Conservation (phyloP, 2,329 filamentous ascomycete genomes). For the Exophiala calicioides region DNA sequence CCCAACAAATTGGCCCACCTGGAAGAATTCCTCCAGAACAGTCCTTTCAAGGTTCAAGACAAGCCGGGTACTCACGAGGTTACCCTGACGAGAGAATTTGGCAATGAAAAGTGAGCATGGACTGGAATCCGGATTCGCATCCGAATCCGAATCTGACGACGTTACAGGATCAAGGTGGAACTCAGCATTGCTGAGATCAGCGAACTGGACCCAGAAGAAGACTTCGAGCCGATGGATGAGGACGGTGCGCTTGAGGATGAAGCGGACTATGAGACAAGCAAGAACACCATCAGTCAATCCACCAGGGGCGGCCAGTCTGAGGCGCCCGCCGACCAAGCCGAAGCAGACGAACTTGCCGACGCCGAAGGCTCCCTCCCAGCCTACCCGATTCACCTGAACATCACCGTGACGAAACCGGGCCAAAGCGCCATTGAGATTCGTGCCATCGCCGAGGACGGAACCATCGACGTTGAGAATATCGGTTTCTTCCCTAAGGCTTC, state of each 20-base stretch:
- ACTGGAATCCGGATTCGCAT: neutral
- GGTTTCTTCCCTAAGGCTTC: constrained; percentile 74
- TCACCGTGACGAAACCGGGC: constrained; percentile 83
- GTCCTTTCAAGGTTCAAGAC: constrained; percentile 78
- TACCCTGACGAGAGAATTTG: constrained; percentile 76
- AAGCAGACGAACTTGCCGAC: constrained; percentile 59
- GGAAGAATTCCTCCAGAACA: constrained; percentile 85
- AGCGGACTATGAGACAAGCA: constrained; percentile 59
- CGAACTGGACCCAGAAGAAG: constrained; percentile 61
- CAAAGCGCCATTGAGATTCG: constrained; percentile 86
- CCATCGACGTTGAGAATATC: constrained; percentile 78
- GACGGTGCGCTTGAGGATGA: constrained; percentile 59
- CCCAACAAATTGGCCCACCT: constrained; percentile 72
- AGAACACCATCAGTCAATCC: constrained; percentile 58
- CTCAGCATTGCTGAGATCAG: constrained; percentile 85
- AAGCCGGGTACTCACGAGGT: constrained; percentile 84
- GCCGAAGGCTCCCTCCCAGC: constrained; percentile 54
- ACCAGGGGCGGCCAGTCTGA: constrained; percentile 54
- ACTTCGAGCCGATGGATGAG: constrained; percentile 52
- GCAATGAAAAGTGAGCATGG: constrained; percentile 76
- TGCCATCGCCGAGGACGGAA: constrained; percentile 79
- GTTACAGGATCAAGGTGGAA: constrained; percentile 68
- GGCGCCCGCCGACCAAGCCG: constrained; percentile 59
- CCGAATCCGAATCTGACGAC: constrained; percentile 29
- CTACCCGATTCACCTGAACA: constrained; percentile 79